Base-by-base conservation (phyloP, 208 protist species). In the Trypanosoma mega region DNA sequence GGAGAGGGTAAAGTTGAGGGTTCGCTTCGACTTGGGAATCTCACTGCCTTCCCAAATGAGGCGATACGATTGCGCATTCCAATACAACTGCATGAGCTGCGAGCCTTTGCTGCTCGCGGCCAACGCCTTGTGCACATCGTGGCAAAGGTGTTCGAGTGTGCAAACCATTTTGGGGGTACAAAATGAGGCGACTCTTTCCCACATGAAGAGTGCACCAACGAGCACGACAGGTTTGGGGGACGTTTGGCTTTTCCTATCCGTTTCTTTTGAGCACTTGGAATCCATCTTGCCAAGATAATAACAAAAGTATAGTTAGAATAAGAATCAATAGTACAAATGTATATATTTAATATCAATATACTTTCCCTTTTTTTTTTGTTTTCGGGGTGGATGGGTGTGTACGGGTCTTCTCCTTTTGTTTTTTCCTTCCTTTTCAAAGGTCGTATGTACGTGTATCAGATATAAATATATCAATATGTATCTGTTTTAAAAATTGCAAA, bases 41-140 rank as follows among this genome's bases (percentile, higher is more conserved):
- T 67, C 54, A 21, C 50, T 71, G 27, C 86, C 78, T 36, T 48
- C 71, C 84, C 87, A 90, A 3, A 87, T 29, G 49, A 94, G 65
- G 53, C 70, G 53, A 44, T 68, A 41, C 64, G 77, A 94, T 65
- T 85, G 80, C 57, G 76, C 78, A 41, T 94, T 89, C 84, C 87
- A 94, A 66, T 94, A 94, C 0, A 81, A 78, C 61, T 94, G 79
- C 87, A 94, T 76, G 8, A 90, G 57, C 2, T 45, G 41, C 0
- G 68, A 78, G 2, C 76, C 78, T 3, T 48, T 80, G 31, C 70
- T 76, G 18, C 76, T 83, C 39, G 56, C 60, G 36, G 56, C 37
- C 37, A 94, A 61, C 9, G 50, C 46, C 9, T 12, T 24, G 8
- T 59, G 58, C 1, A 94, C 72, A 62, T 91, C 82, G 6, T 53